Evolutionary conservation across 2,329 filamentous ascomycete genomes (phyloP), one percentile per base, ranked within the genome.

Genomic region (Triangularia setosa): DNA sequence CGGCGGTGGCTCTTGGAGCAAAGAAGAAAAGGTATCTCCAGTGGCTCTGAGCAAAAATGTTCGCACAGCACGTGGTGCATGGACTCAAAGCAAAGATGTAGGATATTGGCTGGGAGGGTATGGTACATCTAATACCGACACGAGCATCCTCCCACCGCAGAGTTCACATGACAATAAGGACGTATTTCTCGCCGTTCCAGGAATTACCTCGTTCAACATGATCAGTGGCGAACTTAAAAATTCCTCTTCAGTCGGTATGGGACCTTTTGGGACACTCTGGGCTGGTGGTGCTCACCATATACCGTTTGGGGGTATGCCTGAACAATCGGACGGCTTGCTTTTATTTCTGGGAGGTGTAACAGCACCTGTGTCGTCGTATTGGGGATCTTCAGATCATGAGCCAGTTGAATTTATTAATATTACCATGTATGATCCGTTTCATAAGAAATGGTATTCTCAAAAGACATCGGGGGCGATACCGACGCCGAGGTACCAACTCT

Each of bases 391-490:
- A 61, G 7, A 69, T 11, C 72, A 44, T 18, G n/a, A 25, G 24
- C 71, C 27, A 7, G 4, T 28, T 9, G 67, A 58, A 58, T 76
- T 76, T 64, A 70, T 70, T 28, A 70, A 60, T 4, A 60, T 79
- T 14, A 72, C 68, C 1, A 65, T 79, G 16, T 73, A 73, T 63
- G 74, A 79, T 58, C 73, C 75, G 5, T 67, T 72, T n/a, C 71
- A 69, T 1, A 67, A 71, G n/a, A 68, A 68, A 33, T 80, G 77
- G 77, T 72, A 75, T 33, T 70, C 62, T 5, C 78, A 79, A 61
- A 61, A 61, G 27, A 74, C 76, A 2, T 75, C 69, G 0, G 77
- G 77, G 4, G 65, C 61, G 6, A 63, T 68, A 2, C 76, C 78
- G 0, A 66, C 68, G 0, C 60, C 60, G 0, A 62, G 75, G 1